A percentile compares a stretch with the other conserved stretches of the same genome.
Conservation (phyloP, 139 green algal species). For the Gonium pectorale region DNA sequence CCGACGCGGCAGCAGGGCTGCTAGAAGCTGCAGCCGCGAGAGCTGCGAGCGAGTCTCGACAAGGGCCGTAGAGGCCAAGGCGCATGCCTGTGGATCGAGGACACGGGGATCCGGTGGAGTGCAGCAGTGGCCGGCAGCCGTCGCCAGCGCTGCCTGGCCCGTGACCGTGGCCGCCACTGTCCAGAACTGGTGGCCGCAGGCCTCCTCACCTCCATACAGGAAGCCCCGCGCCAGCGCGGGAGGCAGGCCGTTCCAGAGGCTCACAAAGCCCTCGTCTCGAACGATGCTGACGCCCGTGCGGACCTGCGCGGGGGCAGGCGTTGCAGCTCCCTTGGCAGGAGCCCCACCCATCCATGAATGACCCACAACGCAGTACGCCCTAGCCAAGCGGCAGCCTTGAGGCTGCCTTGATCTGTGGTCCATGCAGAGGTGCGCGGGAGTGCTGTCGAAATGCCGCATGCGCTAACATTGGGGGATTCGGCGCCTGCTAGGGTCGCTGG, state of each 20-base stretch:
- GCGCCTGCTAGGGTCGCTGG: no score
- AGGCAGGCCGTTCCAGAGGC: conserved; percentile 68
- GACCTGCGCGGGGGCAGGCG: conserved; percentile 33
- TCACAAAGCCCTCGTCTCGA: conserved; percentile 60
- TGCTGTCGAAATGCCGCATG: no score
- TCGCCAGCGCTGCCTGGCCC: no score
- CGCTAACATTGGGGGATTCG: neutral
- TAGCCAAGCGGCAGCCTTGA: no score
- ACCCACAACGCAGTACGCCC: no score
- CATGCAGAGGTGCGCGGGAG: no score
- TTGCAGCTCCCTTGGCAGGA: neutral
- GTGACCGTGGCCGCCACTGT: no score
- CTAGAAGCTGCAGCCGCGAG: no score
- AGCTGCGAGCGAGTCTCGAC: conserved; percentile 59
- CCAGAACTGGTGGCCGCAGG: no score
- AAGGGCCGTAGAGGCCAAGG: conserved; percentile 86
- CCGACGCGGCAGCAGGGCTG: no score
- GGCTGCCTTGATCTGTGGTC: no score
- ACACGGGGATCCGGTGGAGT: neutral
- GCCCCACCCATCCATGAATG: neutral
- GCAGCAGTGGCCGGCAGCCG: neutral
- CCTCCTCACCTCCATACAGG: conserved; percentile 70
- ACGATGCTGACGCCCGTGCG: conserved; percentile 45
- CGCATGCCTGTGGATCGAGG: conserved; percentile 64
- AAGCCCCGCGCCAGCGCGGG: conserved; percentile 72